Evolutionary conservation across 164 flowering plant species (phyloP).

Genomic region (Euptelea pleiosperma): DNA sequence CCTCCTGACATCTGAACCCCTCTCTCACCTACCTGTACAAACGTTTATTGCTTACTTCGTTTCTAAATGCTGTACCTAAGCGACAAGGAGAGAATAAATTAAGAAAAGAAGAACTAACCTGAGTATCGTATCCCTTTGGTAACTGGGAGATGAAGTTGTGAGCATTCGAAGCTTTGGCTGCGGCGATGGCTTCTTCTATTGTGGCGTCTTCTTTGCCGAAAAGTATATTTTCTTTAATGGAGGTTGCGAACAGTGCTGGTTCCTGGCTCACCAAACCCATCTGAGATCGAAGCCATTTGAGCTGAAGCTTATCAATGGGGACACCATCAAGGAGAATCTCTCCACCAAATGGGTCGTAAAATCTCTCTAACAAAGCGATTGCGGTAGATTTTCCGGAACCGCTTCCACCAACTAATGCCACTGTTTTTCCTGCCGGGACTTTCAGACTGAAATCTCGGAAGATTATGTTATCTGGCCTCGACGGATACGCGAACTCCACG

Average conservation of each 20-base stretch:
- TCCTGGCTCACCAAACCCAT: constrained; percentile 97
- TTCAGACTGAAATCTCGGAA: constrained; percentile 47
- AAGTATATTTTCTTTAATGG: constrained; percentile 74
- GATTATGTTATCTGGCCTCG: constrained; percentile 56
- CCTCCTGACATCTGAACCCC: constrained; percentile 93
- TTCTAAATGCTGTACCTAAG: too few species aligned
- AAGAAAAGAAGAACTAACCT: constrained; percentile 38
- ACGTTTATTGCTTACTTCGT: too few species aligned
- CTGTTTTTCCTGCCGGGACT: constrained; percentile 66
- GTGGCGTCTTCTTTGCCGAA: constrained; percentile 83
- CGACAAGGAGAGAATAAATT: background rate
- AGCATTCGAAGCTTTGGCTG: constrained; percentile 84
- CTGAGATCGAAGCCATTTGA: constrained; percentile 84
- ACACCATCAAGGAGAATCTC: constrained; percentile 68
- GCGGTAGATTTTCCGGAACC: constrained; percentile 93
- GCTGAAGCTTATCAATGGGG: constrained; percentile 52
- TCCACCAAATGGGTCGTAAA: constrained; percentile 73
- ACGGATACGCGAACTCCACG: constrained; percentile 73
- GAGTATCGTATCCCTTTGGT: constrained; percentile 83
- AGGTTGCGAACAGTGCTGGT: constrained; percentile 80
- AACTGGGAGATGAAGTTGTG: constrained; percentile 69
- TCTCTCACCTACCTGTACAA: constrained; percentile 68
- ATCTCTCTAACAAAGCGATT: constrained; percentile 63
- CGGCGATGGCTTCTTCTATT: constrained; percentile 59
- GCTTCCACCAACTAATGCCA: constrained; percentile 84